Evolutionary conservation across 805 yeast genomes (phyloP).

Genomic region (Hanseniaspora lachancei): DNA sequence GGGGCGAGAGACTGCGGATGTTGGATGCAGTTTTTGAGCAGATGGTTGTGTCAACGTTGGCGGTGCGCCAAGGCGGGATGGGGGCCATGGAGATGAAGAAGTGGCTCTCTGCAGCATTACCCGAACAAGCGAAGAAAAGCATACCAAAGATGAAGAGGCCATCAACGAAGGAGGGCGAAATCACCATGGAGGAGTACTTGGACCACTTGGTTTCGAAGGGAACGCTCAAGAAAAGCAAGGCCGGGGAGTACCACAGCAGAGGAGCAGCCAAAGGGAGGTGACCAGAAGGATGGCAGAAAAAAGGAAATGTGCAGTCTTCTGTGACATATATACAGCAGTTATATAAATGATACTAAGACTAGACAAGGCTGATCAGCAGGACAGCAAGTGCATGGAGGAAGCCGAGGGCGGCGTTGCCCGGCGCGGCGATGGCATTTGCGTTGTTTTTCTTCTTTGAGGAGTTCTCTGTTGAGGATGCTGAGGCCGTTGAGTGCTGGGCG

Average conservation of each 20-base stretch:
- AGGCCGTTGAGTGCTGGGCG: neutral
- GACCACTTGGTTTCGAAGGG: neutral
- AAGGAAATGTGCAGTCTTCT: too few relatives aligned
- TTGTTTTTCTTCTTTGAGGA: neutral
- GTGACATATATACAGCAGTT: neutral
- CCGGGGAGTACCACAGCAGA: neutral
- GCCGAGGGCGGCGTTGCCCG: neutral
- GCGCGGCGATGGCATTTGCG: neutral
- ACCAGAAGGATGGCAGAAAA: too few relatives aligned
- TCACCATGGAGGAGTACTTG: neutral
- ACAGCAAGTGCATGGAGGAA: neutral
- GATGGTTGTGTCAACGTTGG: neutral
- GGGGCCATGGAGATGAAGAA: constrained; percentile 30
- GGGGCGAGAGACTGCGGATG: neutral
- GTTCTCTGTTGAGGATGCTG: neutral
- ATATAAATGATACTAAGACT: neutral
- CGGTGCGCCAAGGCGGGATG: neutral
- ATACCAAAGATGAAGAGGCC: constrained; percentile 29
- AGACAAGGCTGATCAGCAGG: neutral
- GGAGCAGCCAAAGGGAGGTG: neutral
- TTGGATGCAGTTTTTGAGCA: neutral
- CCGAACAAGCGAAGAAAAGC: constrained; percentile 41
- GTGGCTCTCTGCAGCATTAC: constrained; percentile 42
- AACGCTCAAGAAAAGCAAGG: neutral
- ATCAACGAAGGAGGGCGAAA: neutral